Evolutionary conservation across 1,139 yeast genomes (phyloP), one percentile per base, ranked within the genome.

Genomic region (Yamadazyma pseudoaaseri): DNA sequence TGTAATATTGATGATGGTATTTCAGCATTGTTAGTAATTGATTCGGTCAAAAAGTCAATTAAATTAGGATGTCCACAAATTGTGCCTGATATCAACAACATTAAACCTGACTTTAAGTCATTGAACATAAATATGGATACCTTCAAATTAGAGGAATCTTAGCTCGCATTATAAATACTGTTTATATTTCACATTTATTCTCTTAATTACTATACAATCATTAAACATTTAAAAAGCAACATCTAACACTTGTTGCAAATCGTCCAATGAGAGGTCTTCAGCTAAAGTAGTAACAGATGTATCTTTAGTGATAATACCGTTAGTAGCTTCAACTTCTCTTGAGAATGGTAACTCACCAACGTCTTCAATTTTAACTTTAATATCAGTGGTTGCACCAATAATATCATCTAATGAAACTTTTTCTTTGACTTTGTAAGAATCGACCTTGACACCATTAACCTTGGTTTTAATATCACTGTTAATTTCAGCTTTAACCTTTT

Each of bases 301-400:
- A 26, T 43, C 45, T 27, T 44, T 40, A 17, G 38, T 38, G 21
- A 44, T 36, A 26, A 69, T 73, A 27, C 73, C 75, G 41, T 51
- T 72, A 17, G 73, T 76, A 35, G 62, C 72, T 41, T 78, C 79
- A 42, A 75, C 70, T 30, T 76, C 81, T 65, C 70, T 79, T 16
- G 39, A 26, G 33, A 36, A 43, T 26, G 39, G 39, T 10, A 31
- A 15, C 22, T 32, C 34, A 29, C 34, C 37, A 12, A 26, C 34
- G 13, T 26, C 31, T 30, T 36, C 26, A 24, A 39, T 33, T 25
- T 40, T 11, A 17, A 38, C 45, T 21, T 42, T 37, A 26, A 47
- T 36, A 21, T 43, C 44, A 15, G 46, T 39, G n/a, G 30, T 20
- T 27, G 45, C 39, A 25, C 70, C 30, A 37, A 45, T 13, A 30